Base-by-base conservation (phyloP, 192 early-diverging fungal genomes). In the Linnemannia elongata region DNA sequence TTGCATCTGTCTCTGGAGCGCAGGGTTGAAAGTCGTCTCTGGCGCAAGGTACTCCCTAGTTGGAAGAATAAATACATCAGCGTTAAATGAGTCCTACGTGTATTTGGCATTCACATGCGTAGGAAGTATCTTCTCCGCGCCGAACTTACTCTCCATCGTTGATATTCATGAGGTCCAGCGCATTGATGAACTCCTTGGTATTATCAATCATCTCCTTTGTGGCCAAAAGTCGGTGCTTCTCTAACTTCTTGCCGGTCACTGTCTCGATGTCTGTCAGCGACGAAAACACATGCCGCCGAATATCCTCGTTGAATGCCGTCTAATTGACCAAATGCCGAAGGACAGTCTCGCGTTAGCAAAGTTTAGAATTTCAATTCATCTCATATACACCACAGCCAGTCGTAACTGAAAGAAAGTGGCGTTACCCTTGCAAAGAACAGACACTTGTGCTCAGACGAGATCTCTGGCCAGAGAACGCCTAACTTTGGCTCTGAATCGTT, bases 291-390 rank as follows among this genome's bases (percentile, higher is more conserved):
- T 90, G 91, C 22, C 88, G 78, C 1, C 93, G 90, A 45, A 92
- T 77, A 80, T 96, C 94, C 82, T 96, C 93, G 27, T 83, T 89
- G 88, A 94, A 95, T 7, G 94, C 93, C 47, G 95, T 75, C 93
- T 95, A 69, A 75, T 44, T 39, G 55, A 42, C 12, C 27, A 74
- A 44, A 76, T 18, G 74, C 30, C 9, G 52, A 74, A 55, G 33
- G 7, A 15, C 10, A 15, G 1, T 66, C 30, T 12, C 30, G 10
- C 27, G 60, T 66, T 66, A 66, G 60, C 8, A 66, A 33, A 27
- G 30, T 33, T 33, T 3, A 3, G n/a, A 12, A 3, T 35, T 10
- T 33, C 27, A 18, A 27, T 45, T 20, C 10, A 60, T 18, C 35
- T 13, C 39, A 57, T 18, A 38, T 24, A 24, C 41, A 49, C 35